Base-by-base conservation (phyloP, 1,284 basidiomycete species). In the Fistulinella cinereoalba region DNA sequence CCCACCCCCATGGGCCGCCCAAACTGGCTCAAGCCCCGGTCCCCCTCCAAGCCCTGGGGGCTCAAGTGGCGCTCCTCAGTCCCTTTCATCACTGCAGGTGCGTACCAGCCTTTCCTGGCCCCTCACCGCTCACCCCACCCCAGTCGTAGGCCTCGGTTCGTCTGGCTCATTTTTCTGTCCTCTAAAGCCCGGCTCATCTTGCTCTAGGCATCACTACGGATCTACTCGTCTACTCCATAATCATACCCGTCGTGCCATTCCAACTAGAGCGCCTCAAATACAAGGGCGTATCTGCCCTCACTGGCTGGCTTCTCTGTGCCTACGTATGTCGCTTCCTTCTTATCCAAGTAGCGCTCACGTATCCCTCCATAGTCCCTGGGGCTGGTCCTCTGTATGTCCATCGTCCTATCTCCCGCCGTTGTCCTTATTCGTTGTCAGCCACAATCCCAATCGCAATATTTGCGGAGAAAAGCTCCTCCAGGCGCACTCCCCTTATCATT, bases 181-280 rank as follows among this genome's bases (percentile, higher is more conserved):
- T n/a, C 16, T 15, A 6, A 7, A 9, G n/a, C 41, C 16, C 22
- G 10, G 25, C 49, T 57, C 1, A 51, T 41, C 21, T 19, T 13
- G 38, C 21, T 22, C 19, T 42, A 86, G 85, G 83, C 0, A 72
- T 88, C 29, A 72, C 76, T 2, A 78, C 77, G 0, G 85, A 88
- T 60, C 58, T 84, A 1, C 66, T 86, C 15, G 75, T 83, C 1
- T 88, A 88, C 56, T 82, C 84, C 2, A 72, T 84, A 38, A 77
- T 87, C 40, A 80, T 86, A 22, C 88, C 88, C 3, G 81, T 91
- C 37, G 71, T 91, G 47, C 88, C 88, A 0, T 92, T 88, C 60
- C 81, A 81, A 37, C 72, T 88, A 6, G 75, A 85, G 55, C 57
- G 53, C 10, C 71, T 86, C 28, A 71, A 74, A 0, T 83, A 83